Percentiles rank a stretch among this genome's conserved stretches.
These are phyloP conservation scores for Circinella umbellata DNA, from an alignment of 371 early-diverging fungal genomes.

Conservation along the genomic window DNA sequence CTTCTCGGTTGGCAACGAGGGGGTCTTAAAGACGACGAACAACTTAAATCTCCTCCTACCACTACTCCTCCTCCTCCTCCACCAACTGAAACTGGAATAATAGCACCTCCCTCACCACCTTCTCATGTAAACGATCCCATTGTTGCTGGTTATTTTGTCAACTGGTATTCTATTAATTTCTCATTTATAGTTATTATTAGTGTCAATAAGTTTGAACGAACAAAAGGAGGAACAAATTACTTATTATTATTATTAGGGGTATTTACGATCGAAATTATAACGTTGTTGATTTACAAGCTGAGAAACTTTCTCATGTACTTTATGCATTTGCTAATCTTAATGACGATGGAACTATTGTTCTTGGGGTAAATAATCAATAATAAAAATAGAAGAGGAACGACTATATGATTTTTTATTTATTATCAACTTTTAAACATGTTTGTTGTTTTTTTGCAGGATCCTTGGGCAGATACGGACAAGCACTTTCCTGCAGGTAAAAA, in stretches of 20 bases:
- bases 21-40: constrained; percentile 11
- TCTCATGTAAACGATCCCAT: constrained; percentile 26
- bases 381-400: not conserved
- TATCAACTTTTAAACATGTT: not conserved
- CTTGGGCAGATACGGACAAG: constrained; percentile 51
- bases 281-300: constrained; percentile 60
- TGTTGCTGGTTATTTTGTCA: constrained; percentile 43
- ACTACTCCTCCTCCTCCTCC: not conserved
- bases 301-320: constrained; percentile 77
- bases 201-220: not conserved
- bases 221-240: not conserved
- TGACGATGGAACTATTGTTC: constrained; percentile 61
- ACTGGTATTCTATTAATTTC: constrained; percentile 30
- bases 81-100: too few relatives aligned
- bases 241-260: constrained; percentile 47
- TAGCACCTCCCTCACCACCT: constrained; percentile 4
- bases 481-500: constrained; percentile 36
- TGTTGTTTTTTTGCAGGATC: constrained; percentile 25
- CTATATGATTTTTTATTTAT: not conserved
- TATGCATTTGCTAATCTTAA: constrained; percentile 90
- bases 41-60: constrained; percentile 6
- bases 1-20: constrained; percentile 40
- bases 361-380: constrained; percentile 46
- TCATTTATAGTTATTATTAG: not conserved
- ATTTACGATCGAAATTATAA: constrained; percentile 73